A percentile compares a stretch with the other conserved stretches of the same genome.
These are phyloP conservation scores for Sporothrix luriei DNA, from an alignment of 2,329 filamentous ascomycete species.

Conservation along the genomic window DNA sequence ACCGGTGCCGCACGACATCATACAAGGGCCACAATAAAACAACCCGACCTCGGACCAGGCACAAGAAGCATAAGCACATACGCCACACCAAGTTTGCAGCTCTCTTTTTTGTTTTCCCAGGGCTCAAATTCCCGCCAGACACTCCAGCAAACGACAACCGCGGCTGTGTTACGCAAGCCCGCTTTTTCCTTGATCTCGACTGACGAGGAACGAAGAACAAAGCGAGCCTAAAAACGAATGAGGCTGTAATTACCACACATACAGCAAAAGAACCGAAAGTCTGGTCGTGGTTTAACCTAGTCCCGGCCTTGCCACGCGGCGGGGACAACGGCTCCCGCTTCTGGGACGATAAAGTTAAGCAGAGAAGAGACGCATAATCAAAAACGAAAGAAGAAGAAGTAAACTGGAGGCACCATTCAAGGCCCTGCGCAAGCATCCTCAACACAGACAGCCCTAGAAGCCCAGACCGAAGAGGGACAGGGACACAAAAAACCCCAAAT, in stretches of 20 bases:
- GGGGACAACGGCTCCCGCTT: conserved; percentile 6
- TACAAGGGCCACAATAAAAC: background rate
- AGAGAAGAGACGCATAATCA: background rate
- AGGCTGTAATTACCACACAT: background rate
- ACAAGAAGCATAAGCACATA: background rate
- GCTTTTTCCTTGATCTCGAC: background rate
- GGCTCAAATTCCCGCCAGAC: background rate
- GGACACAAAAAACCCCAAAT: background rate
- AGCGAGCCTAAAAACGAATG: background rate
- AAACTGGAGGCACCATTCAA: background rate
- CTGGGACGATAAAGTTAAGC: background rate
- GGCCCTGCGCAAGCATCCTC: background rate
- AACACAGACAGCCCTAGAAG: background rate
- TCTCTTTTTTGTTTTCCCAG: background rate
- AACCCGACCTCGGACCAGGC: conserved; percentile 8
- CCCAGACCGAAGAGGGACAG: background rate
- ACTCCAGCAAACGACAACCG: background rate
- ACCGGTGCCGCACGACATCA: background rate
- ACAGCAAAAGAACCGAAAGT: background rate
- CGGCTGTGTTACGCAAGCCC: background rate
- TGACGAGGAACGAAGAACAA: background rate
- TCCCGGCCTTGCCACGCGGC: conserved; percentile 14
- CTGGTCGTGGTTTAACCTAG: conserved; percentile 9
- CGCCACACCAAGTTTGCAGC: background rate
- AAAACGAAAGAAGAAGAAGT: background rate